These are phyloP conservation scores for Hymenoscyphus infarciens DNA, from an alignment of 2,329 filamentous ascomycete species.

Conservation along the genomic window DNA sequence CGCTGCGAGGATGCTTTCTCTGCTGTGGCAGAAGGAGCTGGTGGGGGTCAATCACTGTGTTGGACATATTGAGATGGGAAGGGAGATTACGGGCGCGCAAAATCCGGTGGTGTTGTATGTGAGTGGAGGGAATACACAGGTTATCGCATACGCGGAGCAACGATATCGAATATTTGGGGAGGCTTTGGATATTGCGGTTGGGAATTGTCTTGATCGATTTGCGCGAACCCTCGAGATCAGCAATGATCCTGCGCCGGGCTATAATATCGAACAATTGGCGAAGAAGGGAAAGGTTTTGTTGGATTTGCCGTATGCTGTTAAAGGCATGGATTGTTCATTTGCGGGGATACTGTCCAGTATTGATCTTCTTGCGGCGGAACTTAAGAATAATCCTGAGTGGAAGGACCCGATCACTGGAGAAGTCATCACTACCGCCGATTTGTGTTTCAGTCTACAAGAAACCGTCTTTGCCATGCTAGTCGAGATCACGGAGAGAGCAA, in stretches of 20 bases:
- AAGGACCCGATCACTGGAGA: constrained; percentile 48
- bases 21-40: constrained; percentile 82
- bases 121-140: constrained; percentile 92
- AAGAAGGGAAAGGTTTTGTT: constrained; percentile 68
- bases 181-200: constrained; percentile 94
- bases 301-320: constrained; percentile 92
- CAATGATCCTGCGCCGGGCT: constrained; percentile 94
- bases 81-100: constrained; percentile 81
- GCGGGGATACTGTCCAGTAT: constrained; percentile 84
- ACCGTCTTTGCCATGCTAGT: constrained; percentile 96
- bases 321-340: constrained; percentile 98
- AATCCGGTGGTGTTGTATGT: constrained; percentile 97
- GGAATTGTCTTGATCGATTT: constrained; percentile 95
- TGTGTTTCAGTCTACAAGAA: constrained; percentile 94
- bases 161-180: constrained; percentile 98
- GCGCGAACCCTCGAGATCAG: constrained; percentile 85
- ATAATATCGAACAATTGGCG: constrained; percentile 96
- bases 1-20: constrained; percentile 72
- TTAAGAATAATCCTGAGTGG: constrained; percentile 48
- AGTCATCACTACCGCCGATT: constrained; percentile 71
- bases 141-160: constrained; percentile 92
- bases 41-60: constrained; percentile 98
- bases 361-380: constrained; percentile 72
- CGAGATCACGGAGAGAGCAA: constrained; percentile 95
- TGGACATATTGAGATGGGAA: constrained; percentile 98